These are phyloP conservation scores for Fusarium chlamydosporum DNA, from an alignment of 2,329 filamentous ascomycete genomes.

Conservation along the genomic window DNA sequence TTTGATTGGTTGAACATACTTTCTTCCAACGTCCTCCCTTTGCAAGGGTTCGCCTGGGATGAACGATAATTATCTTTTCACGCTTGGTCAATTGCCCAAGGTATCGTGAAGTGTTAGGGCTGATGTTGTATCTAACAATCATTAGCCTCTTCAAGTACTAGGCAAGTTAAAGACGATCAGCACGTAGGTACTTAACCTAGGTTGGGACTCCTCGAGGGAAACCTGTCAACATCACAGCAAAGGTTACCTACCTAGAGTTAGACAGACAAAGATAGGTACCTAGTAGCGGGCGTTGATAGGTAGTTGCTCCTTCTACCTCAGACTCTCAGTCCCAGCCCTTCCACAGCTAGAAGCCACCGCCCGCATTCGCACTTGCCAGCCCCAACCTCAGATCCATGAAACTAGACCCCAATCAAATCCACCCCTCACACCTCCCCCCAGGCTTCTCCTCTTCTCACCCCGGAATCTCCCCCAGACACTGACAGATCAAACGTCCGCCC, in stretches of 20 bases:
- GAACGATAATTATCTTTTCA: not conserved
- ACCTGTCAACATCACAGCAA: too few species aligned
- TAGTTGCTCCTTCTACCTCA: constrained; percentile 2
- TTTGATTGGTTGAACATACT: constrained; percentile 17
- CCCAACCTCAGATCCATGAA: constrained; percentile 17
- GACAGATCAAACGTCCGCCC: constrained; percentile 24
- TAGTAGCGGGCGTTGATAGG: constrained; percentile 15
- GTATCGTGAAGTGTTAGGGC: not conserved
- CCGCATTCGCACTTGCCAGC: constrained; percentile 15
- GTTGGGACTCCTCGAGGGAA: too few species aligned
- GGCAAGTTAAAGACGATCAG: not conserved
- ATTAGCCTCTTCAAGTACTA: not conserved
- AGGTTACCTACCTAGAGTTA: too few species aligned
- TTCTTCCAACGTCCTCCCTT: constrained; percentile 19
- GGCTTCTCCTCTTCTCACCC: constrained; percentile 24
- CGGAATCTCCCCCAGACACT: constrained; percentile 30
- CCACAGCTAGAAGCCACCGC: constrained; percentile 23
- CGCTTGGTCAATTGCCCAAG: not conserved
- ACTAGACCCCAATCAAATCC: constrained; percentile 6
- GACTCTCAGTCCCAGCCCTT: constrained; percentile 8
- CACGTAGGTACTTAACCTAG: too few species aligned
- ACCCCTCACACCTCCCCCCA: constrained; percentile 8
- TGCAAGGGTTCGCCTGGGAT: constrained; percentile 1
- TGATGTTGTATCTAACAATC: not conserved
- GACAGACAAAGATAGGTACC: constrained; percentile 8